Percentiles rank a stretch among this genome's conserved stretches.
These are phyloP conservation scores for Alnus glutinosa DNA, from an alignment of 306 rosid genomes.

Conservation along the genomic window DNA sequence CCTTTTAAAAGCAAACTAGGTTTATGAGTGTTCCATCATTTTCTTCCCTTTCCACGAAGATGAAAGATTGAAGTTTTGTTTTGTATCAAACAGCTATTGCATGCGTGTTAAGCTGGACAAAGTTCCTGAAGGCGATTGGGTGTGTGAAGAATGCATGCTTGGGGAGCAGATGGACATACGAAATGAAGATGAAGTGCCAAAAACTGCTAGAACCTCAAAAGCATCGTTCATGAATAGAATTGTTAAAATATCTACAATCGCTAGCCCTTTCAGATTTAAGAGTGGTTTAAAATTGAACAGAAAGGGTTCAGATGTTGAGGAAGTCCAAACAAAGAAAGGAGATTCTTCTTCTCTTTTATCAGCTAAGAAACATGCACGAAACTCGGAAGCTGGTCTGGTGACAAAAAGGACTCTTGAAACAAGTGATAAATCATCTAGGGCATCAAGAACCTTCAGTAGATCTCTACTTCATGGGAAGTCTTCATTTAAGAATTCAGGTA, in stretches of 20 bases:
- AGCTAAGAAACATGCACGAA: conserved; percentile 17
- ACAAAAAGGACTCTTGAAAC: conserved; percentile 18
- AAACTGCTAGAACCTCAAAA: no score
- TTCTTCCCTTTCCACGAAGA: conserved; percentile 1
- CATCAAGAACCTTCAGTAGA: conserved; percentile 11
- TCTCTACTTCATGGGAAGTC: neutral
- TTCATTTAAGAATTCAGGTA: conserved; percentile 14
- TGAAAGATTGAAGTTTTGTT: conserved; percentile 18
- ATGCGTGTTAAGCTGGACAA: conserved; percentile 25
- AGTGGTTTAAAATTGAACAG: conserved; percentile 15
- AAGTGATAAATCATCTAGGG: conserved; percentile 5
- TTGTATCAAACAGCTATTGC: conserved; percentile 40
- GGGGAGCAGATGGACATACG: conserved; percentile 20
- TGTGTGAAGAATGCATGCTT: conserved; percentile 37
- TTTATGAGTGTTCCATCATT: neutral
- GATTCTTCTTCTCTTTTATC: conserved; percentile 4
- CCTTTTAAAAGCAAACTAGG: neutral
- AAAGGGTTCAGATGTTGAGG: neutral
- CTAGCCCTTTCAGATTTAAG: conserved; percentile 5
- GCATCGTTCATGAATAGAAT: neutral
- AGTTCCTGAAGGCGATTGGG: conserved; percentile 32
- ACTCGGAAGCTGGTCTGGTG: conserved; percentile 12
- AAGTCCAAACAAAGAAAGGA: neutral
- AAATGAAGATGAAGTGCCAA: neutral
- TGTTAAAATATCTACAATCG: neutral